phyloP scores from a whole-genome alignment of 2,329 filamentous ascomycete genomes.

The Cladosporium austrohemisphaericum region DNA sequence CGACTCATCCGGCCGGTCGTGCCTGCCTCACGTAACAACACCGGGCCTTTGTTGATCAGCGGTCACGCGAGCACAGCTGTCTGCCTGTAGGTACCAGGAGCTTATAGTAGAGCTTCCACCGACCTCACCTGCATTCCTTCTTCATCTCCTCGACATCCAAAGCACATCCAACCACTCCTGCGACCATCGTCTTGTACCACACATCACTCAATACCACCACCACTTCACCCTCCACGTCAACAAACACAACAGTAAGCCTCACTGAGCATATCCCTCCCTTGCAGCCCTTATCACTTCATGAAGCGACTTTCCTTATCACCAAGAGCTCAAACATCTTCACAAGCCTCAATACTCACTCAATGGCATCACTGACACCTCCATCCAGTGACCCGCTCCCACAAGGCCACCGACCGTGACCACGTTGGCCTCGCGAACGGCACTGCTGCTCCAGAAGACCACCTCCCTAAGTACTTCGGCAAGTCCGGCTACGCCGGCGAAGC shows the following conservation, averaged over 20 bases:
- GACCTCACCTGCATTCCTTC: too few relatives aligned
- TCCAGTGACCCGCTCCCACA: constrained; percentile 95
- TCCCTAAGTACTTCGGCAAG: constrained; percentile 93
- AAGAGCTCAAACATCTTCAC: neutral
- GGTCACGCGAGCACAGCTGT: constrained; percentile 15
- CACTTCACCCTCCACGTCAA: neutral
- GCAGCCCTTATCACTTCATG: neutral
- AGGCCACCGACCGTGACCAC: constrained; percentile 91
- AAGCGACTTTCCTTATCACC: neutral
- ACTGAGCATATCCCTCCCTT: neutral
- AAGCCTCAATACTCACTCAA: neutral
- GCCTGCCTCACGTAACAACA: constrained; percentile 8
- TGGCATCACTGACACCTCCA: neutral
- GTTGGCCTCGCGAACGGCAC: constrained; percentile 72
- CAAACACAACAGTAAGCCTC: constrained; percentile 11
- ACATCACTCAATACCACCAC: neutral
- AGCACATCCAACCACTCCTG: neutral
- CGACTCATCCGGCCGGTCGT: constrained; percentile 3
- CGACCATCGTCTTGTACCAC: neutral
- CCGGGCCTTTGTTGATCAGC: constrained; percentile 14
- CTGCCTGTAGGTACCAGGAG: too few relatives aligned
- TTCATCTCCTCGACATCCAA: neutral
- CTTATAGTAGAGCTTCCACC: too few relatives aligned
- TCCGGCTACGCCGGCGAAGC: constrained; percentile 73
- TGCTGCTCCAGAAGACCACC: constrained; percentile 63